Evolutionary conservation across 352 stramenopile species (phyloP).

Genomic region (Globisporangium paroecandrum): DNA sequence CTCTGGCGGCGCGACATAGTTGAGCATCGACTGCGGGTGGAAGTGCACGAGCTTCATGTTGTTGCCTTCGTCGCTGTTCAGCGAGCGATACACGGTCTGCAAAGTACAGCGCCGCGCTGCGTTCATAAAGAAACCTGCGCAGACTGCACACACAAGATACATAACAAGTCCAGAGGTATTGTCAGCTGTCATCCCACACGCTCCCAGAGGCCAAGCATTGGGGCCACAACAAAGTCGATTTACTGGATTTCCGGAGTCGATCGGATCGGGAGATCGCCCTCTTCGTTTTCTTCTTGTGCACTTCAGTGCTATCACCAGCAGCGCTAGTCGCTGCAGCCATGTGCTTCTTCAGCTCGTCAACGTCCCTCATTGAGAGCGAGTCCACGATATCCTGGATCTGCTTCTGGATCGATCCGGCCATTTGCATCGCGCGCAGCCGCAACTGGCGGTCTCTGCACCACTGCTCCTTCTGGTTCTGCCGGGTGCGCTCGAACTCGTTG

Average conservation of each 20-base stretch:
- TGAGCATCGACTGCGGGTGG: constrained; percentile 60
- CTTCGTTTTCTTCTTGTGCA: neutral
- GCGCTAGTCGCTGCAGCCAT: neutral
- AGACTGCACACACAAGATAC: constrained; percentile 21
- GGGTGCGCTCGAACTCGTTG: constrained; percentile 32
- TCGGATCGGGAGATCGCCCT: constrained; percentile 22
- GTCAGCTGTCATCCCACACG: neutral
- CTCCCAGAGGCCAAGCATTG: neutral
- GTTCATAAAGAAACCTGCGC: constrained; percentile 70
- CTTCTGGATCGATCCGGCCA: constrained; percentile 42
- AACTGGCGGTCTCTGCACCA: constrained; percentile 60
- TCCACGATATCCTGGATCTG: constrained; percentile 63
- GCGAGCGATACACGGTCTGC: constrained; percentile 56
- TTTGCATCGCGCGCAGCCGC: constrained; percentile 48
- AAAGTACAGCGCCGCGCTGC: constrained; percentile 52
- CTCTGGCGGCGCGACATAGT: constrained; percentile 39
- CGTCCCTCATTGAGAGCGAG: constrained; percentile 27
- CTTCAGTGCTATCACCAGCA: neutral
- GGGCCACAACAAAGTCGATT: neutral
- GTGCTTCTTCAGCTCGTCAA: constrained; percentile 22
- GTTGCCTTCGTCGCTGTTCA: constrained; percentile 17
- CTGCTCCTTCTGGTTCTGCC: constrained; percentile 21
- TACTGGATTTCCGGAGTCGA: constrained; percentile 33
- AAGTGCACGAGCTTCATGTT: constrained; percentile 56
- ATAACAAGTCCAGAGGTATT: neutral